These are phyloP conservation scores for Cucumis variabilis DNA, from an alignment of 331 rosid genomes.

Conservation along the genomic window DNA sequence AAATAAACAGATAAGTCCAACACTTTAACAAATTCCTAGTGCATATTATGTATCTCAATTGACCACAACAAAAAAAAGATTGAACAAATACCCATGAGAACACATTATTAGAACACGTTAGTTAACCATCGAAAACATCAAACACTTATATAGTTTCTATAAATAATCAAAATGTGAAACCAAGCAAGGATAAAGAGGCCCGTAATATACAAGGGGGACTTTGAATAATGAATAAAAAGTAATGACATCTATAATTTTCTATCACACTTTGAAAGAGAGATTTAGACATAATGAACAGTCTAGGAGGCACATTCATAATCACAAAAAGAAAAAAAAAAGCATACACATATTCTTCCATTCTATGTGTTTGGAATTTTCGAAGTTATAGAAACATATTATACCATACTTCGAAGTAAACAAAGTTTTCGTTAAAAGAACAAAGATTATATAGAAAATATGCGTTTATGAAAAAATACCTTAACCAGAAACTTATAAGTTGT, in stretches of 20 bases:
- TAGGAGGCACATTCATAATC: background rate
- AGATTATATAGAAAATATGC: too few relatives aligned
- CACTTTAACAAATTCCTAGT: too few relatives aligned
- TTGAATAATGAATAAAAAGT: background rate
- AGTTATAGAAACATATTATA: background rate
- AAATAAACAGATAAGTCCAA: too few relatives aligned
- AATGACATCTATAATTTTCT: background rate
- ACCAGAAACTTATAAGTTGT: too few relatives aligned
- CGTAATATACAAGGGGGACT: background rate
- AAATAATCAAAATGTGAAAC: slow-evolving; percentile 33
- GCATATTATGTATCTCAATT: too few relatives aligned
- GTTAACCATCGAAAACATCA: slow-evolving; percentile 34
- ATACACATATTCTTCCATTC: background rate
- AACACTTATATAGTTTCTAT: slow-evolving; percentile 26
- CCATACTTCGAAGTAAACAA: too few relatives aligned
- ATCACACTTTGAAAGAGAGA: background rate
- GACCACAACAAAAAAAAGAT: too few relatives aligned
- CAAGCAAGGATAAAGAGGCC: background rate
- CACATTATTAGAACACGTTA: too few relatives aligned
- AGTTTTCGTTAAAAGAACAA: too few relatives aligned
- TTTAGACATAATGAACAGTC: background rate
- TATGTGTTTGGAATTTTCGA: background rate
- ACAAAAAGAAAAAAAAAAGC: background rate
- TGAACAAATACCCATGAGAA: too few relatives aligned
- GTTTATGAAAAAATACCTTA: too few relatives aligned